Evolutionary conservation across 2,329 filamentous ascomycete species (phyloP).

Genomic region (Fusarium palustre): DNA sequence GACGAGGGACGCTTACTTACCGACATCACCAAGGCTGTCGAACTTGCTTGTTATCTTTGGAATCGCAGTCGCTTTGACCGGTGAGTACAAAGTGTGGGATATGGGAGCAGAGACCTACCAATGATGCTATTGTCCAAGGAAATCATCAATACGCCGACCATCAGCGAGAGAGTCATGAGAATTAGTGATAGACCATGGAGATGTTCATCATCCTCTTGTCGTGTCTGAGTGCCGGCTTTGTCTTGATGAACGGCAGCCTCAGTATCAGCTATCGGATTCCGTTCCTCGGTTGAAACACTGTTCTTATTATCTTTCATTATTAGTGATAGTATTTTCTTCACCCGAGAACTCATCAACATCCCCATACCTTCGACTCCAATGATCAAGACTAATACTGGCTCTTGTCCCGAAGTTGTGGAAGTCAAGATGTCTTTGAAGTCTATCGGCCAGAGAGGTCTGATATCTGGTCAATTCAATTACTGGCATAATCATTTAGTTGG

Average conservation of each 20-base stretch:
- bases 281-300: background rate
- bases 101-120: background rate
- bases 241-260: background rate
- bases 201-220: slow-evolving; percentile 12
- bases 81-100: background rate
- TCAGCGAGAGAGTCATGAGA: slow-evolving; percentile 36
- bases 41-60: slow-evolving; percentile 47
- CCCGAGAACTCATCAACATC: background rate
- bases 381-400: background rate
- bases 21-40: slow-evolving; percentile 51
- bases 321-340: accelerated
- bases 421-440: background rate
- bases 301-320: accelerated
- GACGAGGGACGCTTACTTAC: background rate
- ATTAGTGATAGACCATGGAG: slow-evolving; percentile 27
- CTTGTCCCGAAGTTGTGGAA: background rate
- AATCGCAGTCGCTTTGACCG: slow-evolving; percentile 40
- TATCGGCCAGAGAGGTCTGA: accelerated
- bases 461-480: background rate
- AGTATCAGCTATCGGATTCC: accelerated
- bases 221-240: background rate
- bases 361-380: accelerated
- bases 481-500: accelerated
- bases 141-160: slow-evolving; percentile 37
- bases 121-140: slow-evolving; percentile 44